phyloP scores from a whole-genome alignment of 768 basidiomycete species.

The Pisolithus tinctorius region DNA sequence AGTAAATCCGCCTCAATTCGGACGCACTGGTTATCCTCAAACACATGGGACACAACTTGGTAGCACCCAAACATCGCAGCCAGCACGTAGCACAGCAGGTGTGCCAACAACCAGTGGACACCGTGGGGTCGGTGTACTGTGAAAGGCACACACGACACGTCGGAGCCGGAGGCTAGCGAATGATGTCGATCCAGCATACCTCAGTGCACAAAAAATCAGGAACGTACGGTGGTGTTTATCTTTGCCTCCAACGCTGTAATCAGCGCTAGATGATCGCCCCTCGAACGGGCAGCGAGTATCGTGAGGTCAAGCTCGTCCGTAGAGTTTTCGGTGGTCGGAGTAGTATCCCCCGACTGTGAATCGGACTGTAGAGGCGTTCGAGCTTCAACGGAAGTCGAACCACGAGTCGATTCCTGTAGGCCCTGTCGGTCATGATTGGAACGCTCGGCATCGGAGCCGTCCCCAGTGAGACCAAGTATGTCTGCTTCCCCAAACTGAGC shows the following conservation, averaged over 20 bases:
- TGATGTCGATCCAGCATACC: conserved; percentile 31
- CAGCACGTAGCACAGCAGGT: conserved; percentile 79
- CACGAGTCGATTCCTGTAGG: conserved; percentile 14
- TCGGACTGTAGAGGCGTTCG: not conserved
- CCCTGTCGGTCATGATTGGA: conserved; percentile 28
- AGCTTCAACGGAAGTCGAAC: not conserved
- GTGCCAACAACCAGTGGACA: conserved; percentile 85
- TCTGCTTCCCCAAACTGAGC: conserved; percentile 75
- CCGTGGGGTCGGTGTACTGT: conserved; percentile 69
- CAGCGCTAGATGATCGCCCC: conserved; percentile 41
- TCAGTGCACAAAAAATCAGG: conserved; percentile 27
- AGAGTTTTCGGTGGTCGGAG: conserved; percentile 25
- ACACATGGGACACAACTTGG: conserved; percentile 81
- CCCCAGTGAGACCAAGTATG: conserved; percentile 39
- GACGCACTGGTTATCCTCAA: conserved; percentile 74
- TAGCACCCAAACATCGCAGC: conserved; percentile 77
- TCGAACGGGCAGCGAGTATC: conserved; percentile 42
- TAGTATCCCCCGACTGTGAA: not conserved
- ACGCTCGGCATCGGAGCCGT: conserved; percentile 33
- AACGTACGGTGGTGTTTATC: conserved; percentile 47
- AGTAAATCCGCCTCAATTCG: conserved; percentile 72
- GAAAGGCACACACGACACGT: conserved; percentile 79
- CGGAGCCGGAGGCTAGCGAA: conserved; percentile 11
- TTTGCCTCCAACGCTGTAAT: conserved; percentile 56
- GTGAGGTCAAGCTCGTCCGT: conserved; percentile 41